Conservation (phyloP, 2,329 filamentous ascomycete species). For the Colletotrichum scovillei region DNA sequence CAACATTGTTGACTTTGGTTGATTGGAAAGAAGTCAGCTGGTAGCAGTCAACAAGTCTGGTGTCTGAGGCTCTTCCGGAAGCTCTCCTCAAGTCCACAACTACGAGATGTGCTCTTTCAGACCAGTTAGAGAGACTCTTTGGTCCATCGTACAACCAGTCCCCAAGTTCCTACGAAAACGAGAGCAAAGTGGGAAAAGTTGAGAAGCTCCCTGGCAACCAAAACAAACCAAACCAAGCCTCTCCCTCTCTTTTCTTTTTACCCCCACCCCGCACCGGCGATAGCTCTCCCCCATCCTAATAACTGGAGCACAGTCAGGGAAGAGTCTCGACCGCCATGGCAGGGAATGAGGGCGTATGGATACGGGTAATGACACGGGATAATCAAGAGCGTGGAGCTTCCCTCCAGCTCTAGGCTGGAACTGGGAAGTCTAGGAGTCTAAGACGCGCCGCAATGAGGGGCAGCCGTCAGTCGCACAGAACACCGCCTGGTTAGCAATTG, state of each 20-base stretch:
- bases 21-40: neutral
- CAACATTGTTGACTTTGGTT: neutral
- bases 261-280: slow-evolving; percentile 1
- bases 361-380: slow-evolving; percentile 16
- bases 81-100: neutral
- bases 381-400: slow-evolving; percentile 2
- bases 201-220: slow-evolving; percentile 10
- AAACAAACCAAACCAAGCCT: neutral
- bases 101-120: neutral
- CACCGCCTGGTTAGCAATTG: neutral
- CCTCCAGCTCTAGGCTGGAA: neutral
- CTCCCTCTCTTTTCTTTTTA: neutral
- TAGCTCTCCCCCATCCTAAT: slow-evolving; percentile 4
- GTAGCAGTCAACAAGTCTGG: neutral
- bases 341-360: slow-evolving; percentile 5
- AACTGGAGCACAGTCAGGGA: neutral
- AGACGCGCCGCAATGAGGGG: slow-evolving; percentile 27
- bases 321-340: slow-evolving; percentile 17
- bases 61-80: neutral
- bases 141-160: neutral
- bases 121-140: neutral
- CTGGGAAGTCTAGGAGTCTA: neutral
- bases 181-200: slow-evolving; percentile 5
- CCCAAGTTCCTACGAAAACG: neutral
- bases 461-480: neutral